Percentiles rank a stretch among this genome's conserved stretches.
Evolutionary conservation across 2,329 filamentous ascomycete species (phyloP).

Genomic region (Dendrostoma leiphaemia): DNA sequence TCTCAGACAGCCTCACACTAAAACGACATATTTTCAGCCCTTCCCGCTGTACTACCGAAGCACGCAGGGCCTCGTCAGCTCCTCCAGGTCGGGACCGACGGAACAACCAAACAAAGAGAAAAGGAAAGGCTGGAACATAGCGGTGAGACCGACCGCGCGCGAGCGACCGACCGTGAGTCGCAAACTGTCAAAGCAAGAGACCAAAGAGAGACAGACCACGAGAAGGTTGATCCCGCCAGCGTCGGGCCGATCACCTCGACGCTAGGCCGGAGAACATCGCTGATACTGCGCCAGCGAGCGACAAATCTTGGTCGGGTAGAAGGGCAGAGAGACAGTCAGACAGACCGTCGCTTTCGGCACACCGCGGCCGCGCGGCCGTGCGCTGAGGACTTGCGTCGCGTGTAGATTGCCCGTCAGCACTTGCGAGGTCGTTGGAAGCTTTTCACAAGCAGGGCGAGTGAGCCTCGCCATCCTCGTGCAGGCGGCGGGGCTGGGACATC

Average conservation of each 20-base stretch:
- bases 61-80: background rate
- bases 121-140: background rate
- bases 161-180: too few relatives aligned
- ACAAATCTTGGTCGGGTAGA: background rate
- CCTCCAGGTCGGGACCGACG: background rate
- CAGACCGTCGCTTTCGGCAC: background rate
- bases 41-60: background rate
- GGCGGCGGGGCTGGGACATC: too few relatives aligned
- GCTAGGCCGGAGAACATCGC: background rate
- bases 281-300: too few relatives aligned
- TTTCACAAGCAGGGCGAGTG: too few relatives aligned
- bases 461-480: background rate
- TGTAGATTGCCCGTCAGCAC: background rate
- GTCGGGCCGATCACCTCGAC: background rate
- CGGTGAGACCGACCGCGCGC: too few relatives aligned
- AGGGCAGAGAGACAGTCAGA: background rate
- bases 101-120: background rate
- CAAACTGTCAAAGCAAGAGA: background rate
- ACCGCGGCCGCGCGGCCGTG: background rate
- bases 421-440: too few relatives aligned
- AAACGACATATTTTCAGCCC: conserved; percentile 4
- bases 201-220: background rate
- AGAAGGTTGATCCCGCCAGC: background rate
- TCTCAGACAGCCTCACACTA: conserved; percentile 8
- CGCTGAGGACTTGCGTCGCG: too few relatives aligned